phyloP scores from a whole-genome alignment of 179 eudicot species.

The Sideroxylon spinosum region DNA sequence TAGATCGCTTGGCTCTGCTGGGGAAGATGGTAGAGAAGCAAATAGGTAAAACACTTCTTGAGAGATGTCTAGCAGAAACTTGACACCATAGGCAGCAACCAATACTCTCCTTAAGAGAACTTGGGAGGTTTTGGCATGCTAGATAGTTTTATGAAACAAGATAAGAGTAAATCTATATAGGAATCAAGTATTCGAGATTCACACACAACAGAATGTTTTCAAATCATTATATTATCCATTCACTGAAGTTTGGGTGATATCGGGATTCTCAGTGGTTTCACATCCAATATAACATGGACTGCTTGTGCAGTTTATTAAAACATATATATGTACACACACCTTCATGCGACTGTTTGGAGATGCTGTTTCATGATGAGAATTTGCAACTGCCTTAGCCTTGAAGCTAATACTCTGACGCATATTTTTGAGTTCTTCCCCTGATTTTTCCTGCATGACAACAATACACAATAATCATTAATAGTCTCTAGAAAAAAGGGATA shows the following conservation, averaged over 20 bases:
- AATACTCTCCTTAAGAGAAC: no score
- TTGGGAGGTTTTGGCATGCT: no score
- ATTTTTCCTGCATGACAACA: slow-evolving; percentile 33
- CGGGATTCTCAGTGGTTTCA: neutral
- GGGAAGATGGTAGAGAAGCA: neutral
- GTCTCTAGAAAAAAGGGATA: neutral
- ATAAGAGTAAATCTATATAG: neutral
- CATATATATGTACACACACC: slow-evolving; percentile 23
- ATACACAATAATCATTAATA: neutral
- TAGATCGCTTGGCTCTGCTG: neutral
- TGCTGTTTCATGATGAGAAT: slow-evolving; percentile 20
- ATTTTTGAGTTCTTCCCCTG: slow-evolving; percentile 29
- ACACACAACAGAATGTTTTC: neutral
- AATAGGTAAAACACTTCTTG: neutral
- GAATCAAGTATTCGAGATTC: neutral
- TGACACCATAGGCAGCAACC: neutral
- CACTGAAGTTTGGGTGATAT: neutral
- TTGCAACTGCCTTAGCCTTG: slow-evolving; percentile 23
- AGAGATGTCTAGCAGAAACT: neutral
- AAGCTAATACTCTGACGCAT: slow-evolving; percentile 23
- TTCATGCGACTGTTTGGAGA: slow-evolving; percentile 25
- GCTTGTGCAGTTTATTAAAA: neutral
- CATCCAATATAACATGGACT: neutral
- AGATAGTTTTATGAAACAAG: neutral
- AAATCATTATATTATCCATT: neutral